A percentile compares a stretch with the other conserved stretches of the same genome.
Conservation (phyloP, 179 eudicot genomes). For the Kewa caespitosa region DNA sequence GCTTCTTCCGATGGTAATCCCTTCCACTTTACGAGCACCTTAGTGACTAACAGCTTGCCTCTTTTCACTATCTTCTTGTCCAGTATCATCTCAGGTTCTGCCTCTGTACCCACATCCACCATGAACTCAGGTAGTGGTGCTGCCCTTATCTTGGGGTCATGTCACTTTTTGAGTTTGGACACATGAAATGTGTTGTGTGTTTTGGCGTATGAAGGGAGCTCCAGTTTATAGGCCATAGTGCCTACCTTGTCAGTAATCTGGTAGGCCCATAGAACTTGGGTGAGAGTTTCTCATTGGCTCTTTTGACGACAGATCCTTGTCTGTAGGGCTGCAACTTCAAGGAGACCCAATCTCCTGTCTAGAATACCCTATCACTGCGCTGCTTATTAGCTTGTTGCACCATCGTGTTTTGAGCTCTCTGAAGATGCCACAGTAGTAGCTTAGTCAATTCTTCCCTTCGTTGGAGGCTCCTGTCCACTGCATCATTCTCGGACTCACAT, state of each 20-base stretch:
- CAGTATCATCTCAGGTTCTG: background rate
- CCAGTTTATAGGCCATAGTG: background rate
- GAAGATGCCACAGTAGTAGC: background rate
- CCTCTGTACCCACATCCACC: background rate
- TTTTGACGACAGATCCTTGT: background rate
- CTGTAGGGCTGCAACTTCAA: background rate
- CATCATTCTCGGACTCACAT: background rate
- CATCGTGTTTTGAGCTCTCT: background rate
- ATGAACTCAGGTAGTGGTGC: background rate
- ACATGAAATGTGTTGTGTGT: background rate
- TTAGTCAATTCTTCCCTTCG: background rate
- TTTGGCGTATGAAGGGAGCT: background rate
- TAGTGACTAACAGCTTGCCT: background rate
- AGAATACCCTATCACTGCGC: background rate
- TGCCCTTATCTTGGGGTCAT: background rate
- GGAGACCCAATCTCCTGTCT: background rate
- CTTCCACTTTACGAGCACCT: background rate
- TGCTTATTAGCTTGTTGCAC: background rate
- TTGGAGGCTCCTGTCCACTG: background rate
- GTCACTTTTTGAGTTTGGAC: background rate
- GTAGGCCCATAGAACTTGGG: background rate
- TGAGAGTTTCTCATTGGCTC: background rate
- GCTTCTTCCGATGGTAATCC: background rate
- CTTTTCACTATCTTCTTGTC: background rate
- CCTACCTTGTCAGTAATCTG: background rate